Conservation (phyloP, 495 filamentous ascomycete genomes). For the Massariosphaeria phaeospora region DNA sequence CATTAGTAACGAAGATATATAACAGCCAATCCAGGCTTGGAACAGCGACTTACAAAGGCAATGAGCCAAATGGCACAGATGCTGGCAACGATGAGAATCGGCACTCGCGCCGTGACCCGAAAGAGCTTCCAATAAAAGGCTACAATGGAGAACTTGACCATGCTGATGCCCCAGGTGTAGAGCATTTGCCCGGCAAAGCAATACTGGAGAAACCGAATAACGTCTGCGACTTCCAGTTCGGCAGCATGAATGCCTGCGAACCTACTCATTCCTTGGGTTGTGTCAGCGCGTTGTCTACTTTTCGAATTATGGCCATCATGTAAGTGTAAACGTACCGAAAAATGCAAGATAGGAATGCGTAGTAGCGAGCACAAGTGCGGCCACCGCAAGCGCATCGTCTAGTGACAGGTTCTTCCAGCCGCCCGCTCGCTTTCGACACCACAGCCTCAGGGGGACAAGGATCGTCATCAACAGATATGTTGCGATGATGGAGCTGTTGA, state of each 20-base stretch:
- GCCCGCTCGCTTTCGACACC: constrained; percentile 9
- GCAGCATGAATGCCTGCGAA: constrained; percentile 1
- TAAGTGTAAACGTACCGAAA: neutral
- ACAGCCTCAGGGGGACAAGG: constrained; percentile 16
- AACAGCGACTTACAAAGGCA: constrained; percentile 2
- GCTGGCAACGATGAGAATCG: neutral
- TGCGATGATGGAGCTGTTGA: too few species aligned
- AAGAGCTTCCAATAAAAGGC: constrained; percentile 32
- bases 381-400: constrained; percentile 23
- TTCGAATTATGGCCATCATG: too few species aligned
- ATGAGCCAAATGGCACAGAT: constrained; percentile 7
- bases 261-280: neutral
- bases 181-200: constrained; percentile 24
- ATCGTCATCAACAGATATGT: constrained; percentile 14
- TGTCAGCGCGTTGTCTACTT: neutral
- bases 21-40: too few species aligned
- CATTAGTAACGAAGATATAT: constrained; percentile 4
- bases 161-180: constrained; percentile 18
- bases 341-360: neutral
- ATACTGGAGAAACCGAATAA: constrained; percentile 11
- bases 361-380: constrained; percentile 15
- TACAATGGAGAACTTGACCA: constrained; percentile 29
- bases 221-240: neutral
- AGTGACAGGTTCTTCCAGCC: constrained; percentile 15
- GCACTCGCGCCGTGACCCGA: constrained; percentile 1